Evolutionary conservation across 441 rosid species (phyloP), one percentile per base, ranked within the genome.

Genomic region (Erysimum pusillum): DNA sequence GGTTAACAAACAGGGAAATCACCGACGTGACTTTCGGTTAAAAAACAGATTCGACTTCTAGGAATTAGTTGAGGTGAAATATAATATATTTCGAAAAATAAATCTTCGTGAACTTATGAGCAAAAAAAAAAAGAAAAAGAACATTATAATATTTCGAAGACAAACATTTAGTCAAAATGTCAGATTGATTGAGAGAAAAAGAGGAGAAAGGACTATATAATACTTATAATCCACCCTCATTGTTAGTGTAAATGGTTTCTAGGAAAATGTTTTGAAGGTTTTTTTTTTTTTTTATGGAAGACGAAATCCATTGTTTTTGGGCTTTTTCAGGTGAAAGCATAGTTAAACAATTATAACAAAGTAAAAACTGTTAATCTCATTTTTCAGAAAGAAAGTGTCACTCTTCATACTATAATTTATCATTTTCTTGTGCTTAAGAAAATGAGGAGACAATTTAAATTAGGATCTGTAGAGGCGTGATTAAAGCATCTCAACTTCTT

Each of bases 401-500:
- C 31, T 28, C 31, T 28, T 28, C 31, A 28, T 28, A 28, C 3
- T 25, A 25, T 25, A 25, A 25, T 28, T 28, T 28, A 28, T 28
- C 4, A 28, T 3, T 2, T 28, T 28, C 2, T 28, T 28, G 31
- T 28, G 31, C 31, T 28, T 28, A 28, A 28, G 31, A 28, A 28
- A 28, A 28, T 28, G 4, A 28, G 31, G 31, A 28, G 4, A 28
- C 31, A 3, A 28, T 28, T 28, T 28, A 28, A 28, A 74, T 69
- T 51, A 59, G 63, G 73, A 48, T 71, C 41, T 49, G 12, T 39
- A 49, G 35, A 78, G 70, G 82, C 71, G 82, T 79, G 78, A 79
- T 20, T 74, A 79, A 79, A 79, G 82, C 68, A 74, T 63, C 75
- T 68, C 22, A 56, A 56, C 67, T 68, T 74, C 67, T 74, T 79